Conservation (phyloP, 2,329 filamentous ascomycete species). For the Botrytis fragariae region DNA sequence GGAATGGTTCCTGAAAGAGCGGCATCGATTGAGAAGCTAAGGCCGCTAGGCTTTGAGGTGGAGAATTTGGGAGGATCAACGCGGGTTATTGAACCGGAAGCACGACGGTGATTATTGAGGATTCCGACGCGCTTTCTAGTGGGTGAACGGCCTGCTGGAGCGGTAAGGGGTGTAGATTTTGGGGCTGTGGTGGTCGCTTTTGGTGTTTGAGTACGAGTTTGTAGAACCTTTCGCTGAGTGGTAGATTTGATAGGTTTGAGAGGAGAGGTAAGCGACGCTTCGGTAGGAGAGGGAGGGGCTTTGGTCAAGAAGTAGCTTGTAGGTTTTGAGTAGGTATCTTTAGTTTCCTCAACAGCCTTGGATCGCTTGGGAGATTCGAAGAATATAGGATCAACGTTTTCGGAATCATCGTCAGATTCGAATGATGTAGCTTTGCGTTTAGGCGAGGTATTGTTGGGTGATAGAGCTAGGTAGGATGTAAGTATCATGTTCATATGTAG, state of each 20-base stretch:
- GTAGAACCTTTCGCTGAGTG: constrained; percentile 44
- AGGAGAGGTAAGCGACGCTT: constrained; percentile 25
- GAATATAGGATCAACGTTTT: constrained; percentile 59
- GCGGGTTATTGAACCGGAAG: constrained; percentile 61
- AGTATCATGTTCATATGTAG: constrained; percentile 27
- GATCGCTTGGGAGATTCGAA: constrained; percentile 53
- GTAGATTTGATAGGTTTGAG: constrained; percentile 27
- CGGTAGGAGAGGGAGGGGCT: constrained; percentile 38
- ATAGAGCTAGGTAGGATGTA: constrained; percentile 25
- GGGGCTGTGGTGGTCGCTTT: constrained; percentile 45
- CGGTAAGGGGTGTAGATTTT: constrained; percentile 55
- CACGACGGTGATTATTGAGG: constrained; percentile 61
- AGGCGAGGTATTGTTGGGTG: constrained; percentile 24
- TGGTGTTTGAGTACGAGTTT: constrained; percentile 52
- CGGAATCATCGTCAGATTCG: constrained; percentile 49
- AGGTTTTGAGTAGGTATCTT: constrained; percentile 16
- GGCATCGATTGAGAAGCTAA: constrained; percentile 79
- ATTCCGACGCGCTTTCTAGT: constrained; percentile 70
- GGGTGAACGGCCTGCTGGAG: constrained; percentile 79
- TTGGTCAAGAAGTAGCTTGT: constrained; percentile 35
- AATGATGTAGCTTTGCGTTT: constrained; percentile 59
- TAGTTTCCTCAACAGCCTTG: constrained; percentile 15
- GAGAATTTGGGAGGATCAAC: constrained; percentile 65
- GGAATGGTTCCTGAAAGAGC: constrained; percentile 76
- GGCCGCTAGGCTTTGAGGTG: constrained; percentile 45